Base-by-base conservation (phyloP, 352 stramenopile genomes). In the Phytophthora foliorum region DNA sequence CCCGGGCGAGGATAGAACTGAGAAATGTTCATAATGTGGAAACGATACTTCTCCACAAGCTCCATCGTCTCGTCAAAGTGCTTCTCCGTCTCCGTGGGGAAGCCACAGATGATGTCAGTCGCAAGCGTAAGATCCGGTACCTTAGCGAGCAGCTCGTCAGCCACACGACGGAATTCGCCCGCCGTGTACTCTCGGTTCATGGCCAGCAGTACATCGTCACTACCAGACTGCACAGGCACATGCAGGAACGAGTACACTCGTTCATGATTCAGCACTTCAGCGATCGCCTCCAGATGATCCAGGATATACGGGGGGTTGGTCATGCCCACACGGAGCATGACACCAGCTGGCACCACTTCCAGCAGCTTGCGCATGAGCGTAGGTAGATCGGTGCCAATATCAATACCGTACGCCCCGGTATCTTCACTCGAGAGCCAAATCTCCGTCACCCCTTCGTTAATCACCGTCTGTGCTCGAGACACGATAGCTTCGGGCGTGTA, bases 51-150 rank as follows among this genome's bases (percentile, higher is more conserved):
- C 44, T 90, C 77, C 16, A 97, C 81, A 9, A 98, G 80, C 57
- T 74, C 66, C 80, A 98, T 91, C 7, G 93, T 98, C 65, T 93
- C 75, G 36, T 93, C 79, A 63, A 97, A 98, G 41, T 98, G 81
- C 32, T 84, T 80, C 41, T 98, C 91, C 0, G 83, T 97, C 76
- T 98, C 93, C 13, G 80, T 79, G 9, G 92, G 89, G 64, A 98
- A 98, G 25, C 93, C 93, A 38, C 93, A 98, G 62, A 98, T 98
- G 57, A 98, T 97, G 71, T 98, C 93, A 2, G 93, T 98, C 10
- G 93, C 93, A 31, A 98, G 75, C 21, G 91, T 97, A 29, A 98
- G 57, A 25, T 76, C 72, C 1, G 88, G 86, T 8, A 97, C 91
- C 42, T 92, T 82, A 6, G 77, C 77, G 7, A 94, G 53, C 21